Evolutionary conservation across 176 grass and related monocot genomes (phyloP).

Genomic region (Musa troglodytarum): DNA sequence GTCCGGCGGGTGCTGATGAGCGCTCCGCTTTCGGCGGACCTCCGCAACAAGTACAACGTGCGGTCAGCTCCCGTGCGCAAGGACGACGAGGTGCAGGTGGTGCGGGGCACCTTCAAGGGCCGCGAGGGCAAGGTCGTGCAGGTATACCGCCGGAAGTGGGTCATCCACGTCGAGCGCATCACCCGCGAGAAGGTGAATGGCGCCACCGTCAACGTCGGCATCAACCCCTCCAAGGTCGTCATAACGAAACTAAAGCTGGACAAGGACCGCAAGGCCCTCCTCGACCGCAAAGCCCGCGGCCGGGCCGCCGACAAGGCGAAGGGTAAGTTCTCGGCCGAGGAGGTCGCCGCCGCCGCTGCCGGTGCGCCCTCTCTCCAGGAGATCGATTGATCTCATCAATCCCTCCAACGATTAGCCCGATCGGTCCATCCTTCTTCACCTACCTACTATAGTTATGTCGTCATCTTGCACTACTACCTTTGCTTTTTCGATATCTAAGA

Average conservation of each 20-base stretch:
- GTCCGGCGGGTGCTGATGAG: constrained; percentile 1
- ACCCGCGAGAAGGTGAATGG: constrained; percentile 6
- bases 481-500: too few relatives aligned
- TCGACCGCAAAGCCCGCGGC: background rate
- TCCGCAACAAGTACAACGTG: background rate
- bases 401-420: too few relatives aligned
- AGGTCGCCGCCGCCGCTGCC: background rate
- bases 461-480: too few relatives aligned
- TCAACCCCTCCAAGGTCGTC: background rate
- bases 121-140: background rate
- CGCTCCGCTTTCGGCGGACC: background rate
- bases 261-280: background rate
- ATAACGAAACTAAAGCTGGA: background rate
- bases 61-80: background rate
- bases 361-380: background rate
- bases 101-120: background rate
- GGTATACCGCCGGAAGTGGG: constrained; percentile 1
- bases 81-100: background rate
- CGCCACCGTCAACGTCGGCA: background rate
- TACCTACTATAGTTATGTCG: too few relatives aligned
- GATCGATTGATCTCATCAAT: background rate
- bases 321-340: background rate
- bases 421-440: too few relatives aligned
- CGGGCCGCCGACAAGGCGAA: constrained; percentile 2
- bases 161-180: constrained; percentile 7